These are phyloP conservation scores for Cyberlindnera mississippiensis DNA, from an alignment of 805 yeast genomes.

Conservation along the genomic window DNA sequence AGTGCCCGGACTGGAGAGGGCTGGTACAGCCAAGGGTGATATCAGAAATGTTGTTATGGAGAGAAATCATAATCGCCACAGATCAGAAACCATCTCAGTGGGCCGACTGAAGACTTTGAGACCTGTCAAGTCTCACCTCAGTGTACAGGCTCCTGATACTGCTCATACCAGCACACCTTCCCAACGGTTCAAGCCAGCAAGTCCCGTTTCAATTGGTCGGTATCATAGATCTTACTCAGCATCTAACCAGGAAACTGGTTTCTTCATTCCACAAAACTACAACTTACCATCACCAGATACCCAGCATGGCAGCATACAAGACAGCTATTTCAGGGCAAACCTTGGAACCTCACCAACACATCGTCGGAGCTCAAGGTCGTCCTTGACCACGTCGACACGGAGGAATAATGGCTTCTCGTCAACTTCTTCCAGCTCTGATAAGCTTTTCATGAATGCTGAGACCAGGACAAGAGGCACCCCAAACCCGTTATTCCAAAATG, in stretches of 20 bases:
- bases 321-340: slow-evolving; percentile 1
- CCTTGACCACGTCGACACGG: neutral
- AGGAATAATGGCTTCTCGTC: slow-evolving; percentile 2
- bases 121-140: slow-evolving; percentile 18
- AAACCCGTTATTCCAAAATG: slow-evolving; percentile 10
- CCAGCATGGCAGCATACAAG: neutral
- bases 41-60: neutral
- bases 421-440: slow-evolving; percentile 14
- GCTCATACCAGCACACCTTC: slow-evolving; percentile 1
- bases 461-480: slow-evolving; percentile 2
- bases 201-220: slow-evolving; percentile 2
- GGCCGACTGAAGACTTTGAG: slow-evolving; percentile 17
- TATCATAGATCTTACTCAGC: slow-evolving; percentile 25
- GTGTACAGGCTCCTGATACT: slow-evolving; percentile 4
- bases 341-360: neutral
- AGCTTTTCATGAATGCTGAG: slow-evolving; percentile 12
- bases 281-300: slow-evolving; percentile 20
- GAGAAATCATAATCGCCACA: slow-evolving; percentile 22
- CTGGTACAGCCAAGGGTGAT: neutral
- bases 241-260: slow-evolving; percentile 16
- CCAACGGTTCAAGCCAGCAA: slow-evolving; percentile 5
- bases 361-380: slow-evolving; percentile 1
- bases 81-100: slow-evolving; percentile 24
- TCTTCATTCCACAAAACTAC: slow-evolving; percentile 8
- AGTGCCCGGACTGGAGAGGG: neutral